Evolutionary conservation across 192 early-diverging fungal species (phyloP).

Genomic region (Linnemannia hyalina): DNA sequence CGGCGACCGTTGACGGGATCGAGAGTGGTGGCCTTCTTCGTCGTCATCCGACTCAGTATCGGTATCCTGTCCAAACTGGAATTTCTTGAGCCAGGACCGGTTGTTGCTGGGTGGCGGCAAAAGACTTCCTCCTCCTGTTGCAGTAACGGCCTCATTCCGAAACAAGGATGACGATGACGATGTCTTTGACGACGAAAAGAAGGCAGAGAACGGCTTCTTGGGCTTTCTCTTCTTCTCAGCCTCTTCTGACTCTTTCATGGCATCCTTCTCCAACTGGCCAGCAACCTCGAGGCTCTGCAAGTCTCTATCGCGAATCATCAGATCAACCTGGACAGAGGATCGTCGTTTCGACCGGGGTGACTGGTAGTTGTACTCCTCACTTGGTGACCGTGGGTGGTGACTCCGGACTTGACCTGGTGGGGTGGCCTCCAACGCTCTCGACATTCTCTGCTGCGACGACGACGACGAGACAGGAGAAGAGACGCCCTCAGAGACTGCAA

Average conservation of each 20-base stretch:
- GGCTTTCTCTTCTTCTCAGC: conserved; percentile 8
- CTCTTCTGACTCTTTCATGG: not conserved
- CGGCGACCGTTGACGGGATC: not conserved
- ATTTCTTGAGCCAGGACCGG: conserved; percentile 39
- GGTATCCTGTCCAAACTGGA: conserved; percentile 41
- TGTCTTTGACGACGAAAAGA: conserved; percentile 25
- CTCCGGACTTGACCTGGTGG: not conserved
- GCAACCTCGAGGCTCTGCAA: conserved; percentile 36
- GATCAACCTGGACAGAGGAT: conserved; percentile 31
- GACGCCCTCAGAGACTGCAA: conserved; percentile 27
- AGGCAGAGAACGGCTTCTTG: conserved; percentile 12
- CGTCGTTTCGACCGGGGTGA: conserved; percentile 6
- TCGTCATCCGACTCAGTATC: conserved; percentile 26
- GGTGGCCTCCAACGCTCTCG: not conserved
- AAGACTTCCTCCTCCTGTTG: not conserved
- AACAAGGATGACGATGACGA: not conserved
- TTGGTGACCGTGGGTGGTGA: conserved; percentile 27
- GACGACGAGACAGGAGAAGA: not conserved
- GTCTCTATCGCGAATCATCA: conserved; percentile 36
- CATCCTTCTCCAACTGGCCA: conserved; percentile 16
- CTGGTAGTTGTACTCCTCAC: conserved; percentile 50
- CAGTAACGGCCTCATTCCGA: not conserved
- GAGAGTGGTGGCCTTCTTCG: not conserved
- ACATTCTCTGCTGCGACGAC: not conserved
- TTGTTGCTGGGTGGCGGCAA: not conserved